phyloP scores from a whole-genome alignment of 2,329 filamentous ascomycete species.

The Botrytis byssoidea region DNA sequence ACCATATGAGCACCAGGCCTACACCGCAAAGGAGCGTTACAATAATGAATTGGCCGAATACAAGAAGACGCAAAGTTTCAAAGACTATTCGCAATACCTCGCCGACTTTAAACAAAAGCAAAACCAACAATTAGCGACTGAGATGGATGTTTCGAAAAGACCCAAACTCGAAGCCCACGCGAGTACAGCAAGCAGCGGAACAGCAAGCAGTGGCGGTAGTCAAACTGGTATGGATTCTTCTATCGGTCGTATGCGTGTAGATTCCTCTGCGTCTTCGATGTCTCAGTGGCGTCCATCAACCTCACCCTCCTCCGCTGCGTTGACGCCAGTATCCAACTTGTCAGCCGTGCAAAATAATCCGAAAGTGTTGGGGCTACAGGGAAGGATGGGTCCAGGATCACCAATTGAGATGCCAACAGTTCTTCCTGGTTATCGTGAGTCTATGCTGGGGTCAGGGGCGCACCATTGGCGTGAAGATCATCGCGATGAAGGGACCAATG shows the following conservation, averaged over 20 bases:
- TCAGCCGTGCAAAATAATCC: slow-evolving; percentile 22
- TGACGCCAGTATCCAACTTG: slow-evolving; percentile 15
- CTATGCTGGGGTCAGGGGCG: slow-evolving; percentile 31
- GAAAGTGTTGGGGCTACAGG: slow-evolving; percentile 16
- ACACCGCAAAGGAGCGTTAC: slow-evolving; percentile 72
- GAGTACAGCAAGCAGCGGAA: slow-evolving; percentile 33
- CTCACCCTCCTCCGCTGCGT: neutral
- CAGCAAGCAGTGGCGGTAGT: slow-evolving; percentile 29
- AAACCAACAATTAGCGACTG: slow-evolving; percentile 48
- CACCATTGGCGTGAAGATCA: slow-evolving; percentile 36
- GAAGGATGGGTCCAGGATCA: slow-evolving; percentile 25
- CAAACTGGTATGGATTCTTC: slow-evolving; percentile 27
- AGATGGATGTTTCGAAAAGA: slow-evolving; percentile 35
- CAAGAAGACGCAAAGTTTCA: slow-evolving; percentile 71
- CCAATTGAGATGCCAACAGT: slow-evolving; percentile 29
- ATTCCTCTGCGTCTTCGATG: slow-evolving; percentile 29
- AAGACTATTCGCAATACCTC: slow-evolving; percentile 68
- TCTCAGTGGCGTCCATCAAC: slow-evolving; percentile 30
- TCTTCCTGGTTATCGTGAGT: slow-evolving; percentile 39
- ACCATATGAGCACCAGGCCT: slow-evolving; percentile 69
- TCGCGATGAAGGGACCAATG: slow-evolving; percentile 26
- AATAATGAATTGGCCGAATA: slow-evolving; percentile 71
- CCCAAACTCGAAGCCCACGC: slow-evolving; percentile 36
- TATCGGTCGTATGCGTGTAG: slow-evolving; percentile 26
- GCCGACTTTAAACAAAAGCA: slow-evolving; percentile 77